phyloP scores from a whole-genome alignment of 2,329 filamentous ascomycete species.

The Aspergillus novoparasiticus region DNA sequence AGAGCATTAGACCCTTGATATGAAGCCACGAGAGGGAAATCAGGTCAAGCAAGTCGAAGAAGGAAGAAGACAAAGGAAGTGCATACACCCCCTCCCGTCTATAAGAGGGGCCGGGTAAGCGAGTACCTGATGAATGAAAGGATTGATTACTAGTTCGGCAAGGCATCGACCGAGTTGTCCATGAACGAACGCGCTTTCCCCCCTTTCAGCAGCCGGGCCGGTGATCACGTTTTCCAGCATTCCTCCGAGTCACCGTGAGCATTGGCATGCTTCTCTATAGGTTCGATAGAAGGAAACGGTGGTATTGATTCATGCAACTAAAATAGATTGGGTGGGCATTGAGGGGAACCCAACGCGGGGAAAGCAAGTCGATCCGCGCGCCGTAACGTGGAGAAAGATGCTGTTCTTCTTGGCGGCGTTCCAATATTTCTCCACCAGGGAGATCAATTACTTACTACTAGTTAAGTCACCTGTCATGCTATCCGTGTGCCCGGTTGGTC shows the following conservation, averaged over 20 bases:
- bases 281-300: background rate
- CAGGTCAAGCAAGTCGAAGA: background rate
- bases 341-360: slow-evolving; percentile 17
- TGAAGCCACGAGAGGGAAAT: too few species aligned
- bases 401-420: background rate
- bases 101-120: background rate
- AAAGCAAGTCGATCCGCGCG: slow-evolving; percentile 3
- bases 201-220: background rate
- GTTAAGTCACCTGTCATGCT: background rate
- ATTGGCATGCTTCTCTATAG: background rate
- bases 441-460: background rate
- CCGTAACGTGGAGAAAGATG: slow-evolving; percentile 1
- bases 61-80: background rate
- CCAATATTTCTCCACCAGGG: slow-evolving; percentile 1
- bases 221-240: slow-evolving; percentile 1
- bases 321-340: slow-evolving; percentile 10
- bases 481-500: background rate
- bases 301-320: background rate
- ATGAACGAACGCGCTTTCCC: background rate
- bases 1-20: background rate
- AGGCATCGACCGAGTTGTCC: background rate
- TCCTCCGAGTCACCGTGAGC: background rate
- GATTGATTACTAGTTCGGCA: background rate
- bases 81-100: background rate
- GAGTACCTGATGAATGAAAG: background rate